Conservation (phyloP, 768 basidiomycete species). For the Phaeotremella fagi region DNA sequence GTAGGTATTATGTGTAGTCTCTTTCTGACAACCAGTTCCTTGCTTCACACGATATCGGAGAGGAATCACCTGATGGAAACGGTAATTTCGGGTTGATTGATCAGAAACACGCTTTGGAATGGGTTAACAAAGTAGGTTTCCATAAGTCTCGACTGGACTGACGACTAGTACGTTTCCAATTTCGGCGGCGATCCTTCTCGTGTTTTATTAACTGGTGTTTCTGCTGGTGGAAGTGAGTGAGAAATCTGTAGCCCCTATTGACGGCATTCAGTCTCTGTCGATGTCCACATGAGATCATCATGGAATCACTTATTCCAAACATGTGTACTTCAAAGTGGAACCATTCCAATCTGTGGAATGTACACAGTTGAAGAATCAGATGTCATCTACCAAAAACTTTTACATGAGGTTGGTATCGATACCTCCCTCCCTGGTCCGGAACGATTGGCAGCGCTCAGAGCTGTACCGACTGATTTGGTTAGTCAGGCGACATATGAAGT, state of each 20-base stretch:
- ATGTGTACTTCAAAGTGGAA: not conserved
- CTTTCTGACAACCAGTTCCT: not conserved
- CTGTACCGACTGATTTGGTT: conserved; percentile 3
- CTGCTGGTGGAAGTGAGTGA: conserved; percentile 1
- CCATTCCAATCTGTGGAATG: conserved; percentile 14
- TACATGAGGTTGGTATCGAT: conserved; percentile 6
- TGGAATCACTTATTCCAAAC: conserved; percentile 3
- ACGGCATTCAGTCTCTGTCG: conserved; percentile 5
- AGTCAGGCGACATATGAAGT: conserved; percentile 7
- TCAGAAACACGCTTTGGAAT: conserved; percentile 4
- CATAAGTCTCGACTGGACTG: not conserved
- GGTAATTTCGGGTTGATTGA: conserved; percentile 10
- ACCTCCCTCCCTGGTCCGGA: conserved; percentile 1
- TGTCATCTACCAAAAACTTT: conserved; percentile 9
- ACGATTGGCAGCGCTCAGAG: conserved; percentile 9
- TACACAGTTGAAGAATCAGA: conserved; percentile 12
- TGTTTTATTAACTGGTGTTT: not conserved
- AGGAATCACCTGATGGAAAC: conserved; percentile 7
- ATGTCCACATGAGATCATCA: conserved; percentile 1
- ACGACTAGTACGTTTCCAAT: conserved; percentile 1
- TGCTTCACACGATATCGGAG: conserved; percentile 10
- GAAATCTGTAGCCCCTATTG: no score
- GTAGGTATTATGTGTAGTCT: not conserved
- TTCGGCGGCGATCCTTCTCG: conserved; percentile 3
- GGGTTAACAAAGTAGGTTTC: conserved; percentile 1